These are phyloP conservation scores for Postia placenta DNA, from an alignment of 768 basidiomycete genomes.

Conservation along the genomic window DNA sequence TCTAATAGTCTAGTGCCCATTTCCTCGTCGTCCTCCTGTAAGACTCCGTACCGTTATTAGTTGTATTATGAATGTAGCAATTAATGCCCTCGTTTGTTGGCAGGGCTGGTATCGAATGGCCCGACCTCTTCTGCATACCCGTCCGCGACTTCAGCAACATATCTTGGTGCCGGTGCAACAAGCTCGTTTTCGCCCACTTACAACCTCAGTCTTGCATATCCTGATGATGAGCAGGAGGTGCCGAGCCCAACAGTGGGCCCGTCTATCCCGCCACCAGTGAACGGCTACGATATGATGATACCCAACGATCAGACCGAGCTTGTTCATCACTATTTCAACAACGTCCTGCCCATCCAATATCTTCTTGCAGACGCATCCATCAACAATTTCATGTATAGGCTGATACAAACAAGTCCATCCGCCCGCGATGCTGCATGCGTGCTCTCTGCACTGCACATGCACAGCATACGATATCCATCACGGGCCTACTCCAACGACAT, in stretches of 20 bases:
- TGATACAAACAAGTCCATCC: constrained; percentile 38
- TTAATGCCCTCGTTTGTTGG: constrained; percentile 54
- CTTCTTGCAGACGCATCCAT: constrained; percentile 51
- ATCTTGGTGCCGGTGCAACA: constrained; percentile 1
- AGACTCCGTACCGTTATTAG: constrained; percentile 68
- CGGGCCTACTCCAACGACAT: constrained; percentile 11
- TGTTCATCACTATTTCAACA: constrained; percentile 46
- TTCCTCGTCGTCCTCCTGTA: constrained; percentile 45
- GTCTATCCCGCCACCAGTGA: constrained; percentile 13
- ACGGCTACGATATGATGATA: constrained; percentile 14
- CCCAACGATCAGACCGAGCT: constrained; percentile 21
- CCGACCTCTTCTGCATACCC: constrained; percentile 8
- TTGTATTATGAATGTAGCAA: constrained; percentile 62
- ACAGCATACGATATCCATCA: constrained; percentile 19
- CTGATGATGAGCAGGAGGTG: constrained; percentile 14
- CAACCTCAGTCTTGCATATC: constrained; percentile 9
- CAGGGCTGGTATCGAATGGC: constrained; percentile 33
- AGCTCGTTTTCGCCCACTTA: constrained; percentile 17
- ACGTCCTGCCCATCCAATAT: constrained; percentile 66
- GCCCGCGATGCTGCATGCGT: constrained; percentile 56
- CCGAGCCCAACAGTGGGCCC: constrained; percentile 8
- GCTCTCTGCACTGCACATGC: constrained; percentile 53
- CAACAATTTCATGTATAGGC: constrained; percentile 41
- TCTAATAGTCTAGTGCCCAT: constrained; percentile 48
- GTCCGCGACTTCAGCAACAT: constrained; percentile 7